A percentile compares a stretch with the other conserved stretches of the same genome.
Conservation (phyloP, 1,284 basidiomycete genomes). For the Dichomitus squalens region DNA sequence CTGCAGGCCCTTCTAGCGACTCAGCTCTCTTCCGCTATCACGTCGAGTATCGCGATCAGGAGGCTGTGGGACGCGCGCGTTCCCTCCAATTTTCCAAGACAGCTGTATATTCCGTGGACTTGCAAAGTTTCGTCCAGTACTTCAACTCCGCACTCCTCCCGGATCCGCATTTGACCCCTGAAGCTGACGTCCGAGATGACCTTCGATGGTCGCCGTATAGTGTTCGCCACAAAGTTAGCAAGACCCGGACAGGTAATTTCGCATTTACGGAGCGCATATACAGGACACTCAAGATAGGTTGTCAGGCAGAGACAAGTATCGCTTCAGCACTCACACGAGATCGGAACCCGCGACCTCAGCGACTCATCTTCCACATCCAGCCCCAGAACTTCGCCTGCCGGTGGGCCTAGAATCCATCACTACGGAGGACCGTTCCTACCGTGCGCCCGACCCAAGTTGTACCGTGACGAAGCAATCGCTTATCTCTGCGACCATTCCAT, state of each 20-base stretch:
- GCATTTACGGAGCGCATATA: not conserved
- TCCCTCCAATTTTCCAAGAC: slow-evolving; percentile 21
- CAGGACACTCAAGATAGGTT: not conserved
- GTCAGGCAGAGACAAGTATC: not conserved
- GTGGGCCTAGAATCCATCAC: not conserved
- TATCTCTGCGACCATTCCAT: not conserved
- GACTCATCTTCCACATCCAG: not conserved
- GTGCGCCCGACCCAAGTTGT: not conserved
- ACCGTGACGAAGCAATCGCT: not conserved
- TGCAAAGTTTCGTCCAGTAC: slow-evolving; percentile 23
- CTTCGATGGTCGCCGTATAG: slow-evolving; percentile 1
- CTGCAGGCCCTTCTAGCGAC: not conserved
- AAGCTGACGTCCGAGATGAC: slow-evolving; percentile 4
- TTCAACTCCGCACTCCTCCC: slow-evolving; percentile 20
- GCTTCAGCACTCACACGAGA: not conserved
- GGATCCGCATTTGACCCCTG: slow-evolving; percentile 8
- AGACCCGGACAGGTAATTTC: not conserved
- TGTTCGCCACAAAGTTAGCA: not conserved
- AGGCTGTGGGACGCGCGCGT: slow-evolving; percentile 31
- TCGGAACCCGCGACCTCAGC: not conserved
- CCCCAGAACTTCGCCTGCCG: not conserved
- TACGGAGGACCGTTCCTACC: not conserved
- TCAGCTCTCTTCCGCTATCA: slow-evolving; percentile 15
- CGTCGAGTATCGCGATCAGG: slow-evolving; percentile 29
- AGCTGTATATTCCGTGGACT: slow-evolving; percentile 27